These are phyloP conservation scores for Claviceps pazoutovae DNA, from an alignment of 2,329 filamentous ascomycete genomes.

Conservation along the genomic window DNA sequence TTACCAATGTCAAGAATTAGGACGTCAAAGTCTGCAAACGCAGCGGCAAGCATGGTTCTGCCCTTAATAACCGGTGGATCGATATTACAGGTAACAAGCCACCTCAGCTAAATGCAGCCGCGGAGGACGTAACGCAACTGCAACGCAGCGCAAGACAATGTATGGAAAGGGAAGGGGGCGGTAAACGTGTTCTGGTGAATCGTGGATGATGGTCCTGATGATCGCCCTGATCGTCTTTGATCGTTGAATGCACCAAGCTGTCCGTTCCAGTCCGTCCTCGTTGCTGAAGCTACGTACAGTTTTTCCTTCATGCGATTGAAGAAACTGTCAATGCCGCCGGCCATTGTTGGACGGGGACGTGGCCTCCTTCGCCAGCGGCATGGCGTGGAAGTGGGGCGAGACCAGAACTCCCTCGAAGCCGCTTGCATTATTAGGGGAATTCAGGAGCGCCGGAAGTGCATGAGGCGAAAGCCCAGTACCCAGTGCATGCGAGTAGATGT, in stretches of 20 bases:
- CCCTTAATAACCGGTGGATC: background rate
- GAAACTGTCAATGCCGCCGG: background rate
- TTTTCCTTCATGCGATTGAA: background rate
- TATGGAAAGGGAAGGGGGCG: background rate
- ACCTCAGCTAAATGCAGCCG: no score
- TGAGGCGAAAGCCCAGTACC: no score
- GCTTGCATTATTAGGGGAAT: no score
- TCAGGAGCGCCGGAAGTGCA: no score
- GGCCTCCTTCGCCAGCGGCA: background rate
- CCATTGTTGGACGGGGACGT: background rate
- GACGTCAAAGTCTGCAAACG: conserved; percentile 17
- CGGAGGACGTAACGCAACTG: no score
- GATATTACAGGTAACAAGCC: no score
- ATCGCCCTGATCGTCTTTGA: background rate
- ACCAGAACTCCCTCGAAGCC: background rate
- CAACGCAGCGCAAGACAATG: background rate
- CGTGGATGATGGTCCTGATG: background rate
- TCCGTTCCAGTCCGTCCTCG: background rate
- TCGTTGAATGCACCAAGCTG: background rate
- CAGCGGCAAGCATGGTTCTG: conserved; percentile 5
- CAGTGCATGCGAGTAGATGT: no score
- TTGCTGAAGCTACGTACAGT: background rate
- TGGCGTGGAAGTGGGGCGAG: background rate
- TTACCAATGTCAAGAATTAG: conserved; percentile 25
- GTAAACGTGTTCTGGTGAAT: background rate